Evolutionary conservation across 106 monocot genomes (phyloP).

Genomic region (Phalaenopsis aphrodite): DNA sequence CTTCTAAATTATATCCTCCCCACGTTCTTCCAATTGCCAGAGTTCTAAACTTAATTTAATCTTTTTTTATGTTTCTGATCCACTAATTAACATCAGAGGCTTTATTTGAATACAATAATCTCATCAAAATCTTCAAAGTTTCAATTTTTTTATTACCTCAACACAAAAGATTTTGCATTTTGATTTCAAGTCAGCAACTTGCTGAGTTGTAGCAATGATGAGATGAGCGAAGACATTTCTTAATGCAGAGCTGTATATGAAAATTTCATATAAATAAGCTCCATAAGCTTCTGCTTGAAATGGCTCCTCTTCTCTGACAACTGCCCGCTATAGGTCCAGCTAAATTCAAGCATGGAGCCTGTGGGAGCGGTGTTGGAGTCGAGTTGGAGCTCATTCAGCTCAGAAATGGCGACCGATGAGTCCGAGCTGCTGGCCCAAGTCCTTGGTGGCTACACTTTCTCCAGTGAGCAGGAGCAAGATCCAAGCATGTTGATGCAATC

Average conservation of each 20-base stretch:
- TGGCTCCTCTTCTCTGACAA: not conserved
- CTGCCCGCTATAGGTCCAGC: too few species aligned
- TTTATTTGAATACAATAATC: not conserved
- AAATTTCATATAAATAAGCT: slow-evolving; percentile 5
- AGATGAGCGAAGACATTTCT: not conserved
- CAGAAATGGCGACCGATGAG: slow-evolving; percentile 18
- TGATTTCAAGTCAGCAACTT: not conserved
- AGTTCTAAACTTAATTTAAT: not conserved
- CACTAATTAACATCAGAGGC: not conserved
- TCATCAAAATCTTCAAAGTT: not conserved
- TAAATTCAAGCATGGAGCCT: slow-evolving; percentile 10
- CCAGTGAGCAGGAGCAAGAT: slow-evolving; percentile 15
- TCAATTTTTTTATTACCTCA: not conserved
- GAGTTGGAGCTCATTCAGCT: slow-evolving; percentile 24
- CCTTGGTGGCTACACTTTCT: slow-evolving; percentile 14
- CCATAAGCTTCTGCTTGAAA: not conserved
- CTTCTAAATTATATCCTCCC: not conserved
- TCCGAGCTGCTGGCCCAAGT: slow-evolving; percentile 37
- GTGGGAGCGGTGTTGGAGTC: slow-evolving; percentile 16
- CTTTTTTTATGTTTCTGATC: not conserved
- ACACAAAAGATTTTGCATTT: not conserved
- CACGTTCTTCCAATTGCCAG: slow-evolving; percentile 7
- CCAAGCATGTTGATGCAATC: slow-evolving; percentile 10
- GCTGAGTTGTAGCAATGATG: not conserved
- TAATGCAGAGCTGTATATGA: not conserved